phyloP scores from a whole-genome alignment of 2,329 filamentous ascomycete genomes.

The Lomentospora prolificans region DNA sequence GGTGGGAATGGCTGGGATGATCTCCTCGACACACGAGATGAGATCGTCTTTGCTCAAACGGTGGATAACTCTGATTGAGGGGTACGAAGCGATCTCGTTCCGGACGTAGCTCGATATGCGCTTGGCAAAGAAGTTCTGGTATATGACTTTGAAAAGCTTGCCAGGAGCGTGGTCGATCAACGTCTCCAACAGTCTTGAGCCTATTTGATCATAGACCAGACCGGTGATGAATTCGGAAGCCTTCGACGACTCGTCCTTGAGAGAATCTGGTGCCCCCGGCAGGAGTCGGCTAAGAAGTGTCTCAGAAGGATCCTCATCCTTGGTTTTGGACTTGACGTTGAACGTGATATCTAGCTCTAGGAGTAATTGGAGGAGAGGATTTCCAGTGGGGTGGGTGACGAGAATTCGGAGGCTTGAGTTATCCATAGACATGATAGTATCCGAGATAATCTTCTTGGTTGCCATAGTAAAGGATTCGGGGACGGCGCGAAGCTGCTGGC shows the following conservation, averaged over 20 bases:
- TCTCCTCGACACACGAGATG: conserved; percentile 58
- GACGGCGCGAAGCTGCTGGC: conserved; percentile 43
- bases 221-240: conserved; percentile 72
- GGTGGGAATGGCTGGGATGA: conserved; percentile 61
- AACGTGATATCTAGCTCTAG: conserved; percentile 75
- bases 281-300: conserved; percentile 67
- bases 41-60: conserved; percentile 82
- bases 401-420: conserved; percentile 72
- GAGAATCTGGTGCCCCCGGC: conserved; percentile 61
- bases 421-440: conserved; percentile 66
- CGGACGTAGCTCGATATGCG: conserved; percentile 72
- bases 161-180: conserved; percentile 73
- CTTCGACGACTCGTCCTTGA: conserved; percentile 62
- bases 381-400: conserved; percentile 81
- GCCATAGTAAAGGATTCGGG: conserved; percentile 71
- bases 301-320: conserved; percentile 28
- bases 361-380: conserved; percentile 84
- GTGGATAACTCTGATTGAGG: conserved; percentile 72
- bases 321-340: conserved; percentile 56
- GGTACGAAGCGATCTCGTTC: conserved; percentile 85
- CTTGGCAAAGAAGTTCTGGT: conserved; percentile 68
- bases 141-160: conserved; percentile 83
- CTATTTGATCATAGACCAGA: conserved; percentile 81
- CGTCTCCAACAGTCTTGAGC: conserved; percentile 81
- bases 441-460: conserved; percentile 70